These are phyloP conservation scores for Hanseniaspora singularis DNA, from an alignment of 805 yeast species.

Conservation along the genomic window DNA sequence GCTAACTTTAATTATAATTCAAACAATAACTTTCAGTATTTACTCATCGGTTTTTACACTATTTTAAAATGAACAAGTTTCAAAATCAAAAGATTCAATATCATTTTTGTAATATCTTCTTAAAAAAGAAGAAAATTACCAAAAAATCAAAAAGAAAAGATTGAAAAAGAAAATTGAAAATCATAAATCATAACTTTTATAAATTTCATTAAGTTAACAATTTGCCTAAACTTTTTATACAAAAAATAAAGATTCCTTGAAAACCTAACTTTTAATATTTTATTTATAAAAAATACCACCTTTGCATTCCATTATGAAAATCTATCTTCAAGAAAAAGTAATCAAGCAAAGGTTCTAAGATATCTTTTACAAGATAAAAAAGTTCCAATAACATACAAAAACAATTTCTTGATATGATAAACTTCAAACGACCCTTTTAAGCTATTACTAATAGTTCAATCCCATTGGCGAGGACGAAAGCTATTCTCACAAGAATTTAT, in stretches of 20 bases:
- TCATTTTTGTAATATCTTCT: neutral
- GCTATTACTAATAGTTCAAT: neutral
- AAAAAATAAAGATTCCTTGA: too few species aligned
- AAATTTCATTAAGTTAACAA: slow-evolving; percentile 10
- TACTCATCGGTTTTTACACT: slow-evolving; percentile 8
- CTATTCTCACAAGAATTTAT: slow-evolving; percentile 14
- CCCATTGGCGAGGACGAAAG: slow-evolving; percentile 7
- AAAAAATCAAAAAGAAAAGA: neutral
- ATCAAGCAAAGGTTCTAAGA: slow-evolving; percentile 14
- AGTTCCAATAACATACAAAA: slow-evolving; percentile 15
- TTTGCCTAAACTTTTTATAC: too few species aligned
- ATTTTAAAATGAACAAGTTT: slow-evolving; percentile 8
- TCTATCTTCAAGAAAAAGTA: slow-evolving; percentile 8
- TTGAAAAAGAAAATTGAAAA: slow-evolving; percentile 6
- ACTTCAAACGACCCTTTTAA: slow-evolving; percentile 13
- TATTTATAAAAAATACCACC: slow-evolving; percentile 12
- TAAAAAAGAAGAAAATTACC: neutral
- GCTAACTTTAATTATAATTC: neutral
- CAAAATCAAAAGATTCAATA: too few species aligned
- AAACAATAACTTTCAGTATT: slow-evolving; percentile 9
- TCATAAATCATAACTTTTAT: slow-evolving; percentile 16
- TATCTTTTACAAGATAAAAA: neutral
- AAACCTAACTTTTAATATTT: slow-evolving; percentile 4
- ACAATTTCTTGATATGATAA: slow-evolving; percentile 5
- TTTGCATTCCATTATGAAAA: slow-evolving; percentile 15